Evolutionary conservation across 148 eudicot species (phyloP), one percentile per base, ranked within the genome.

Genomic region (Euryodendron excelsum): DNA sequence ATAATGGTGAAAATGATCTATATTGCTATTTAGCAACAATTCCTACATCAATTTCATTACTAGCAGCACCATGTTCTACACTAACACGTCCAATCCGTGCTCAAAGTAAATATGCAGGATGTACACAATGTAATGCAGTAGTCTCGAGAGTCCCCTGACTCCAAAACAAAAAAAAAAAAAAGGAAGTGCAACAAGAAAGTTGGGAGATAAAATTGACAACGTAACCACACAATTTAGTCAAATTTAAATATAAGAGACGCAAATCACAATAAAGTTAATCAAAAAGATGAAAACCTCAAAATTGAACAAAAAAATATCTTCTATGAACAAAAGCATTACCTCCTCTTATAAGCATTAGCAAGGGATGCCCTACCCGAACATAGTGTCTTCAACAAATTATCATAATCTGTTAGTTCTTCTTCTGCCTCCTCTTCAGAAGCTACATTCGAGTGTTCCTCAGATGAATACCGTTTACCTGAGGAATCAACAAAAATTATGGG

Each of bases 371-470:
- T 78, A 76, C 75, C 60, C 21, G 82, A 82, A 12, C 85, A 85
- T 21, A 93, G 72, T 68, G 76, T 89, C 80, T 81, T 77, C 28
- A 92, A 78, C 78, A 93, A 85, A 62, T 81, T 81, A 81, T 89
- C 89, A 78, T 87, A 91, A 70, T 65, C 75, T 33, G 91, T 66
- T 53, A 91, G 89, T 80, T 90, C 92, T 68, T 81, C n/a, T 4
- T 70, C 78, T 15, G 66, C 85, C 71, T 79, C 90, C 23, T 72
- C 91, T 36, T 81, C 86, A 33, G 81, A 85, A 25, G 21, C 84
- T 60, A 70, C 65, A 55, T 75, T 69, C n/a, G 55, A 74, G 53
- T 60, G 78, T 31, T 80, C 84, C 78, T 82, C 88, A 17, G 79
- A 78, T 27, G 69, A 81, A 39, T 78, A 74, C 28, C 60, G 81